phyloP scores from a whole-genome alignment of 1,284 basidiomycete species.

The Tilletiopsis washingtonensis region DNA sequence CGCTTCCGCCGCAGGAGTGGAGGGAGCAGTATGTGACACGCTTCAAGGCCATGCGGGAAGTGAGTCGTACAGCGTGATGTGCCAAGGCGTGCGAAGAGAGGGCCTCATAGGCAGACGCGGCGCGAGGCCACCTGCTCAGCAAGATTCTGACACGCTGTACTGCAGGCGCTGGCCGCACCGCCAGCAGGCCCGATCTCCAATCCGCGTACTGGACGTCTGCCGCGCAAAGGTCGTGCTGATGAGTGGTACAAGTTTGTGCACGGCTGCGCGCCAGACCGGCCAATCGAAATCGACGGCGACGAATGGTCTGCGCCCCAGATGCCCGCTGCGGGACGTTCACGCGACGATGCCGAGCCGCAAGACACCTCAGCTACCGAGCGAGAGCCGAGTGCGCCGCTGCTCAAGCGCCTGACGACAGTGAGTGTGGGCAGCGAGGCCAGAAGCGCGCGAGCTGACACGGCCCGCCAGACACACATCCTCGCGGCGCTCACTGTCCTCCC shows the following conservation, averaged over 20 bases:
- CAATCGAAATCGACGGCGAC: slow-evolving; percentile 1
- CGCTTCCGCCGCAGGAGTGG: slow-evolving; percentile 22
- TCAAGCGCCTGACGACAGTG: not conserved
- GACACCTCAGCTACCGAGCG: no score
- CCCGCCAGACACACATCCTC: slow-evolving; percentile 14
- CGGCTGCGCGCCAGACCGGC: not conserved
- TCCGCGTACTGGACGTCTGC: not conserved
- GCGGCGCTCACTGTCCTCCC: slow-evolving; percentile 17
- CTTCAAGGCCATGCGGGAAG: slow-evolving; percentile 12
- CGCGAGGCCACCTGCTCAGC: no score
- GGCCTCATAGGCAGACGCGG: no score
- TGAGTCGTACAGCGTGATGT: no score
- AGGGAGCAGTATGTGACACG: slow-evolving; percentile 8
- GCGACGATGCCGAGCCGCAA: no score
- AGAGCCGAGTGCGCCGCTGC: not conserved
- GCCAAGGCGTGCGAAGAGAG: no score
- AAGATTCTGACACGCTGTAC: no score
- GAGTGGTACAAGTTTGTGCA: slow-evolving; percentile 1
- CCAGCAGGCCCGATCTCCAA: not conserved
- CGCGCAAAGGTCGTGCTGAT: not conserved
- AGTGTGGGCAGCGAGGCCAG: no score
- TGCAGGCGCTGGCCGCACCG: not conserved
- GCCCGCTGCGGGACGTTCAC: no score
- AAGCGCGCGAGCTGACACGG: no score
- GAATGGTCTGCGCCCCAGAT: slow-evolving; percentile 5